Base-by-base conservation (phyloP, 176 grass and related monocot species). In the Secale cereale region DNA sequence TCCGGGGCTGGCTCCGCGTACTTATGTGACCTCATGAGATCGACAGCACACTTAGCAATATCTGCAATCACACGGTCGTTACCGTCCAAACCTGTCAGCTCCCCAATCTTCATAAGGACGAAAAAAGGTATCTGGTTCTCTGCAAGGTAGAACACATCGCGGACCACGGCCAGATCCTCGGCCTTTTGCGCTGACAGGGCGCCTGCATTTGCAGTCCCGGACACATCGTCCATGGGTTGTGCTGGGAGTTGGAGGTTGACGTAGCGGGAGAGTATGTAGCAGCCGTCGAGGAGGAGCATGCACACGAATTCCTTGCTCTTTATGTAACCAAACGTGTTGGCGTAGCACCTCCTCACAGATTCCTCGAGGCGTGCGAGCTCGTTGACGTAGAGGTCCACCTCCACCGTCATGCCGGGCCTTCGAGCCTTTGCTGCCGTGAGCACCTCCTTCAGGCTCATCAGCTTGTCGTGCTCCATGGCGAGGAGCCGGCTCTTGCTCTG, bases 201-300 rank as follows among this genome's bases (percentile, higher is more conserved):
- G 40, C 40, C 40, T 12, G 40, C 40, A 43, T 43, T 13, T 43
- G 40, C 40, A 43, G 40, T 43, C 40, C 40, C 11, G 0, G 40
- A 10, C 3, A 11, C 40, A 43, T 43, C 40, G 40, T 0, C 40
- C 3, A 43, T 43, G 40, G 40, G 3, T 43, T 43, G 40, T 43
- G 40, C 40, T 43, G 11, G 11, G 40, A 43, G 40, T 52, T 17
- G 35, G 67, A 59, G 17, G 25, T 4, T 0, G 8, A 14, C 50
- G 36, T 71, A 40, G 2, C 9, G 12, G 26, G 0, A 0, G 19
- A 87, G 71, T 14, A 87, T 2, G 48, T 77, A 87, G 46, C 79
- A 87, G 8, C 45, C 86, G 28, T 87, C 79, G 6, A 82, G 79
- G 26, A 87, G 61, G 8, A 82, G 33, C 86, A 87, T 87, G 45